Base-by-base conservation (phyloP, 495 filamentous ascomycete genomes). In the Penicillium fimorum region DNA sequence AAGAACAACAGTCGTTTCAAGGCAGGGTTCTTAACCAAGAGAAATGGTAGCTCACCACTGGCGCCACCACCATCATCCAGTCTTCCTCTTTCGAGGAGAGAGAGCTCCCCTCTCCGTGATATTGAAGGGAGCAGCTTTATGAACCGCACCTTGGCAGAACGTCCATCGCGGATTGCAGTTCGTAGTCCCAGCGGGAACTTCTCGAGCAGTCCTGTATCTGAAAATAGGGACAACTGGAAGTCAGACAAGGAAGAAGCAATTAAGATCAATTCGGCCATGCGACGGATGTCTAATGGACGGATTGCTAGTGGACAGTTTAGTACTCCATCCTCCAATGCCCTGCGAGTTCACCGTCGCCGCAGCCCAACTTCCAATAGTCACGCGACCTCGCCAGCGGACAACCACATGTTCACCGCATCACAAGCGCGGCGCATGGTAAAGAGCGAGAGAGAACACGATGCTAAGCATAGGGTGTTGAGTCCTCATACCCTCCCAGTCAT, bases 11-110 rank as follows among this genome's bases (percentile, higher is more conserved):
- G 84, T 70, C 82, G 94, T 33, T 96, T 98, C 78, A 89, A 96
- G 66, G 80, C 92, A 32, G 94, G 94, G 25, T 96, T 96, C 69
- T 76, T 97, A 50, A 86, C 88, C 18, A 96, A 96, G 76, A 86
- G 81, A 59, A 60, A 70, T 1, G 75, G 81, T 53, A 84, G 82
- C 55, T 90, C 89, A 30, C 87, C 88, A 5, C 70, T 82, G 18
- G 65, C 65, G 25, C 77, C 87, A 22, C 87, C 86, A 7, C 83
- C 84, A 1, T 75, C 88, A 24, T 77, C 82, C 10, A 74, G 63
- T 13, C 60, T 90, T 33, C 82, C 80, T 55, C 80, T 84, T 3
- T 82, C 81, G 9, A 81, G 84, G 56, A 83, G 81, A 38, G 85
- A 89, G 18, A 76, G 76, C 45, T 84, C 82, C 5, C 89, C 89